Evolutionary conservation across 352 stramenopile species (phyloP).

Genomic region (Saprolegnia parasitica): DNA sequence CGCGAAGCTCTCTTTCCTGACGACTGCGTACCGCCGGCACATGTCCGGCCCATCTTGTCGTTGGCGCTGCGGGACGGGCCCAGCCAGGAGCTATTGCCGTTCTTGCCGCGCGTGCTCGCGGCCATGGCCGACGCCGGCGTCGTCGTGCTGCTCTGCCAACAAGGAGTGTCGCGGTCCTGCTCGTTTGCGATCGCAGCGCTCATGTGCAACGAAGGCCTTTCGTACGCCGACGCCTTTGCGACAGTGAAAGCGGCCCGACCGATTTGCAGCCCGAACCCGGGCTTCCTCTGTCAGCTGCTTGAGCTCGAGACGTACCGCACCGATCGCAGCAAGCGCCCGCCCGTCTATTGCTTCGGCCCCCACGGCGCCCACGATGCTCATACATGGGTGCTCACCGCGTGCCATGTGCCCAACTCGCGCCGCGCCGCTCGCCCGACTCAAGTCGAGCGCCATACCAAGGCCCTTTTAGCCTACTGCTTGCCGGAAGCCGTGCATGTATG

Average conservation of each 20-base stretch:
- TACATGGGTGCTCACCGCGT: slow-evolving; percentile 13
- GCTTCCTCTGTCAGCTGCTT: slow-evolving; percentile 25
- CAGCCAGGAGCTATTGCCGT: slow-evolving; percentile 14
- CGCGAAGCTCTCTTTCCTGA: slow-evolving; percentile 11
- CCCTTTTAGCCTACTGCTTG: background rate
- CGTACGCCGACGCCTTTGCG: slow-evolving; percentile 19
- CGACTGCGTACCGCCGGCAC: background rate
- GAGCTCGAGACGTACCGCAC: background rate
- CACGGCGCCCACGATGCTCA: slow-evolving; percentile 1
- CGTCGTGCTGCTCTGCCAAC: slow-evolving; percentile 16
- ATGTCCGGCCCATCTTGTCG: background rate
- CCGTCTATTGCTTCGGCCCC: slow-evolving; percentile 3
- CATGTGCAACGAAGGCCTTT: slow-evolving; percentile 13
- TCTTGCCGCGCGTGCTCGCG: slow-evolving; percentile 17
- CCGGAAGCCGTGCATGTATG: background rate
- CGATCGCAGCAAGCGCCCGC: slow-evolving; percentile 1
- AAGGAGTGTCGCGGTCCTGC: slow-evolving; percentile 17
- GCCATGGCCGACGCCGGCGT: background rate
- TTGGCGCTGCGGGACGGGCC: slow-evolving; percentile 13
- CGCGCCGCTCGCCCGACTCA: background rate
- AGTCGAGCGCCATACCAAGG: background rate
- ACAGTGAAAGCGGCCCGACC: slow-evolving; percentile 12
- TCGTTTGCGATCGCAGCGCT: slow-evolving; percentile 13
- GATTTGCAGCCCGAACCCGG: slow-evolving; percentile 18
- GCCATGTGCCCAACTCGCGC: background rate